Evolutionary conservation across 148 eudicot species (phyloP).

Genomic region (Nepenthes gracilis): DNA sequence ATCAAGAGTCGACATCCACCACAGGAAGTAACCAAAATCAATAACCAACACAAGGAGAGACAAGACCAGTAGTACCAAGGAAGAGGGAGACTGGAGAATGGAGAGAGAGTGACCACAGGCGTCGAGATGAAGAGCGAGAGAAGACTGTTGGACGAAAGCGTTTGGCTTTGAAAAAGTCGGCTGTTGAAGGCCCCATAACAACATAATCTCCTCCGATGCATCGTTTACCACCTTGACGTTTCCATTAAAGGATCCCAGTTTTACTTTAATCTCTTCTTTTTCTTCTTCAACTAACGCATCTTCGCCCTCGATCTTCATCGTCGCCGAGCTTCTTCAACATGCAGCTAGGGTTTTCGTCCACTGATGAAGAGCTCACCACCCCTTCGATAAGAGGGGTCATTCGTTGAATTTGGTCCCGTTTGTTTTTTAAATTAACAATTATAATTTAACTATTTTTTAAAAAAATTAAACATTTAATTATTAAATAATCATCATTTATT

Average conservation of each 20-base stretch:
- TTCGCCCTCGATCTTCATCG: no score
- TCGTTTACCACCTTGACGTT: constrained; percentile 30
- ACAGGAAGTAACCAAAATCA: no score
- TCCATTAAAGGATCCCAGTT: constrained; percentile 52
- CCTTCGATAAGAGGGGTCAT: no score
- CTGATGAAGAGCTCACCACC: no score
- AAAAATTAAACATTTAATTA: no score
- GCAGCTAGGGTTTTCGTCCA: no score
- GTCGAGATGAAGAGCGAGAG: constrained; percentile 53
- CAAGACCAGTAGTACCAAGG: constrained; percentile 29
- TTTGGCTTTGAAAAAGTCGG: constrained; percentile 60
- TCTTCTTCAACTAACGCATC: constrained; percentile 6
- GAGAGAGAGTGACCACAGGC: constrained; percentile 78
- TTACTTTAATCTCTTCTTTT: constrained; percentile 19
- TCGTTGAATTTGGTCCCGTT: no score
- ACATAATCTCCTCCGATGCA: constrained; percentile 62
- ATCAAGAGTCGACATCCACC: no score
- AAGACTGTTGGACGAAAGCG: constrained; percentile 60
- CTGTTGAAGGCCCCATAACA: constrained; percentile 84
- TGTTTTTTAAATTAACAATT: no score
- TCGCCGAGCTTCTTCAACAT: no score
- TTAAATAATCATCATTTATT: no score
- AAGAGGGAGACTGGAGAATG: constrained; percentile 83
- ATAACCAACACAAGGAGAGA: background rate
- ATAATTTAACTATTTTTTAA: no score